A percentile compares a stretch with the other conserved stretches of the same genome.
Evolutionary conservation across 108 stramenopile species (phyloP).

Genomic region (Chaetoceros muelleri): DNA sequence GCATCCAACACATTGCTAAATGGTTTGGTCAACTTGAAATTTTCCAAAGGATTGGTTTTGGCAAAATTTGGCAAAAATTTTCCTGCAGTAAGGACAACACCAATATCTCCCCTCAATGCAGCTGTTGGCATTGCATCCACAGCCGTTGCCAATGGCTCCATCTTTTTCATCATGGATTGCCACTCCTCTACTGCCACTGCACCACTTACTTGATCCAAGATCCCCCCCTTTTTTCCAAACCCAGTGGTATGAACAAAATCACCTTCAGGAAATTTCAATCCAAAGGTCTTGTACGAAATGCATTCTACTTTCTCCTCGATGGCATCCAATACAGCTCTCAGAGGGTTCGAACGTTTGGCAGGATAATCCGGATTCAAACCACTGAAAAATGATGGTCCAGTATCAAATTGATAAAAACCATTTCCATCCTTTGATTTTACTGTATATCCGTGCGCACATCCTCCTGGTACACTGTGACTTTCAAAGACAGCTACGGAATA

Average conservation of each 20-base stretch:
- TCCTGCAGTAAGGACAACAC: slow-evolving; percentile 40
- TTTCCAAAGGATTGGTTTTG: slow-evolving; percentile 53
- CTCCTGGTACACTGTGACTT: slow-evolving; percentile 70
- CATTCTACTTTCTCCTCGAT: slow-evolving; percentile 54
- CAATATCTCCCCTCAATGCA: slow-evolving; percentile 46
- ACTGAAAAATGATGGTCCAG: slow-evolving; percentile 83
- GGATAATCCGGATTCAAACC: slow-evolving; percentile 52
- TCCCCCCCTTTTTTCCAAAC: slow-evolving; percentile 30
- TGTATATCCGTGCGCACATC: slow-evolving; percentile 71
- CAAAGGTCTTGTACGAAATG: slow-evolving; percentile 44
- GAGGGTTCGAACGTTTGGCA: slow-evolving; percentile 49
- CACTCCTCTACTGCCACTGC: slow-evolving; percentile 23
- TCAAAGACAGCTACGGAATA: slow-evolving; percentile 69
- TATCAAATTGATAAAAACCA: slow-evolving; percentile 72
- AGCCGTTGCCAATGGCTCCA: slow-evolving; percentile 51
- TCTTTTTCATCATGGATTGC: slow-evolving; percentile 37
- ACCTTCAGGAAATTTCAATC: slow-evolving; percentile 57
- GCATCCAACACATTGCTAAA: slow-evolving; percentile 39
- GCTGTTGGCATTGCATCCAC: slow-evolving; percentile 66
- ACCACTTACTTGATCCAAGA: slow-evolving; percentile 30
- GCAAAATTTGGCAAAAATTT: slow-evolving; percentile 57
- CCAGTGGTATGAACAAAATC: slow-evolving; percentile 43
- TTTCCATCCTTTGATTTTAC: slow-evolving; percentile 13
- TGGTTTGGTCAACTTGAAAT: slow-evolving; percentile 55
- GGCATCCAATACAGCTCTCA: slow-evolving; percentile 49